A percentile compares a stretch with the other conserved stretches of the same genome.
These are phyloP conservation scores for Backusella parvicylindrica DNA, from an alignment of 192 early-diverging fungal genomes.

Conservation along the genomic window DNA sequence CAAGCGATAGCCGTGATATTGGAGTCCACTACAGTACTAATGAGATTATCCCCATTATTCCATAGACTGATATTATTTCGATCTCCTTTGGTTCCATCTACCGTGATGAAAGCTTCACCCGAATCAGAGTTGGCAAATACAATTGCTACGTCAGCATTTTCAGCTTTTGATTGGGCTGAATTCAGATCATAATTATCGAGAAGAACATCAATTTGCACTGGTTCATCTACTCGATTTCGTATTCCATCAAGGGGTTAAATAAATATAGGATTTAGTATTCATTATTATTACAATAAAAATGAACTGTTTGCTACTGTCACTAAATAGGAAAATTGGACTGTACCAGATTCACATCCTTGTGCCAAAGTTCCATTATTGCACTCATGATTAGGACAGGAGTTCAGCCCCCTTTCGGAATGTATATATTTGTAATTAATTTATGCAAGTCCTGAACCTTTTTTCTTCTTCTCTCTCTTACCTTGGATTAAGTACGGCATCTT, in stretches of 20 bases:
- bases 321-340: conserved; percentile 19
- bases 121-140: conserved; percentile 32
- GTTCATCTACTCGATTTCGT: neutral
- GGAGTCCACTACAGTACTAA: conserved; percentile 38
- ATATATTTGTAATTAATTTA: neutral
- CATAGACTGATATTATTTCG: conserved; percentile 18
- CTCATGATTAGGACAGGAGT: conserved; percentile 6
- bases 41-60: conserved; percentile 23
- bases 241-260: conserved; percentile 1
- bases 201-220: neutral
- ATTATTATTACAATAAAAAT: neutral
- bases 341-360: conserved; percentile 23
- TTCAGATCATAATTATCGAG: conserved; percentile 12
- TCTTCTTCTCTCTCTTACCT: neutral
- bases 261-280: no score
- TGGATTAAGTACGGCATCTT: conserved; percentile 1
- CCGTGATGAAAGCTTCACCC: conserved; percentile 23
- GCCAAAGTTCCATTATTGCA: conserved; percentile 21
- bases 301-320: neutral
- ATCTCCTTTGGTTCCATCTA: conserved; percentile 17
- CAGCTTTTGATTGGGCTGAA: conserved; percentile 1
- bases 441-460: neutral
- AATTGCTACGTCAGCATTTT: conserved; percentile 15
- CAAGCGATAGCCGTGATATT: conserved; percentile 54
- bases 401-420: conserved; percentile 3